These are phyloP conservation scores for Apostasia shenzhenica DNA, from an alignment of 106 monocot genomes.

Conservation along the genomic window DNA sequence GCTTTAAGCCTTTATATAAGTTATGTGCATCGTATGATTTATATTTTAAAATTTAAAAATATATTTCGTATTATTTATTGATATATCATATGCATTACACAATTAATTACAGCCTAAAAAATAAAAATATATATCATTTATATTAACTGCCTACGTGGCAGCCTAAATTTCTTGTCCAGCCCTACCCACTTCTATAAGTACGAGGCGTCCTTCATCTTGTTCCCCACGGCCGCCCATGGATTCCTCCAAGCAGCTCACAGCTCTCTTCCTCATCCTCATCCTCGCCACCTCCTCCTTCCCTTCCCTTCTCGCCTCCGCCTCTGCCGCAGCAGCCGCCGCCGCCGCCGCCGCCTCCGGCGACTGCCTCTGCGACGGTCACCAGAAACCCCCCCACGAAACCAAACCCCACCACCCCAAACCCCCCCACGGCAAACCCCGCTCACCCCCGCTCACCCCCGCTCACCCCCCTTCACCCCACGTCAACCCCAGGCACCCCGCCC, in stretches of 20 bases:
- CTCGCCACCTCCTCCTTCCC: constrained; percentile 34
- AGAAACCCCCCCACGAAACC: background rate
- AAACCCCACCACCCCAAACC: background rate
- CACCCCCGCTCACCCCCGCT: too few species aligned
- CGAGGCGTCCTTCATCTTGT: background rate
- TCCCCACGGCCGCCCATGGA: constrained; percentile 13
- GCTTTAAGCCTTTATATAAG: too few species aligned
- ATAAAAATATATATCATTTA: too few species aligned
- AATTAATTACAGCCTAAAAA: too few species aligned
- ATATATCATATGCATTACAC: too few species aligned
- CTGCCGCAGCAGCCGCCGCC: constrained; percentile 5
- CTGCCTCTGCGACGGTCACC: background rate
- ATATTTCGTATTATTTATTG: too few species aligned
- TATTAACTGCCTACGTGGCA: background rate
- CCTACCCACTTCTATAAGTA: background rate
- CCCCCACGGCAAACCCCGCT: too few species aligned
- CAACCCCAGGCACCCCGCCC: constrained; percentile 7
- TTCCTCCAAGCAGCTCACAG: constrained; percentile 19
- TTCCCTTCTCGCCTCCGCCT: constrained; percentile 12
- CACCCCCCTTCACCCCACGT: too few species aligned
- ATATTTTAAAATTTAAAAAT: too few species aligned
- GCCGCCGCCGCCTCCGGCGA: background rate
- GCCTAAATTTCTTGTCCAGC: background rate
- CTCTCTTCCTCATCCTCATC: constrained; percentile 30
- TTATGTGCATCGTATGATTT: too few species aligned